phyloP scores from a whole-genome alignment of 768 basidiomycete species.

The Infundibulicybe gibba region DNA sequence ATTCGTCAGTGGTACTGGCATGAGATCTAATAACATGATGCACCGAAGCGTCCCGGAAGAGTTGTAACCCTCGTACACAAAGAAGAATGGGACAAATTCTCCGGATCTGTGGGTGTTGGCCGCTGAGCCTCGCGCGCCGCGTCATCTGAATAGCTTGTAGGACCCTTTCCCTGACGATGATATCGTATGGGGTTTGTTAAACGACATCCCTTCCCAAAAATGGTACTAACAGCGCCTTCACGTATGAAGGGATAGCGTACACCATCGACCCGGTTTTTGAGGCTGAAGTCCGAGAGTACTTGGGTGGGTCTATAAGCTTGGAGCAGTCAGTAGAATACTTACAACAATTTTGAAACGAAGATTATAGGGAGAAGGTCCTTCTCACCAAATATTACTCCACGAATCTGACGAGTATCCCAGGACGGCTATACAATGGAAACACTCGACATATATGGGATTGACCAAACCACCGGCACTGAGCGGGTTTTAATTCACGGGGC shows the following conservation, averaged over 20 bases:
- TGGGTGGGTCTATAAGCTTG: conserved; percentile 49
- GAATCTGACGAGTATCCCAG: conserved; percentile 29
- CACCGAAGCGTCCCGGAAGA: conserved; percentile 68
- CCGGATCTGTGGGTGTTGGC: conserved; percentile 46
- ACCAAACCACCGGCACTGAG: conserved; percentile 41
- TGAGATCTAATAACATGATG: not conserved
- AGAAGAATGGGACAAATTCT: conserved; percentile 81
- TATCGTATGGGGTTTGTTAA: conserved; percentile 74
- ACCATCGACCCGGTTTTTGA: conserved; percentile 79
- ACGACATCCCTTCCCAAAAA: not conserved
- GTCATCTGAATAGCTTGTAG: conserved; percentile 23
- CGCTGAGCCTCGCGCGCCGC: not conserved
- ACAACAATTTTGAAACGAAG: not conserved
- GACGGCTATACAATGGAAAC: conserved; percentile 89
- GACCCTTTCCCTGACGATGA: conserved; percentile 72
- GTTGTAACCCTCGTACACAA: conserved; percentile 90
- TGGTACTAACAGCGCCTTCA: not conserved
- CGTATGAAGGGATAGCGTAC: conserved; percentile 67
- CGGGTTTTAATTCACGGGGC: conserved; percentile 55
- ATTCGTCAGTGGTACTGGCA: not conserved
- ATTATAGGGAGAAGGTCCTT: conserved; percentile 75
- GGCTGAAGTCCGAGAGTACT: conserved; percentile 74
- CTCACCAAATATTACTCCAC: not conserved
- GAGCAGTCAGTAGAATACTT: not conserved
- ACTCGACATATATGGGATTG: conserved; percentile 66